A percentile compares a stretch with the other conserved stretches of the same genome.
phyloP scores from a whole-genome alignment of 2,329 filamentous ascomycete genomes.

The Xylaria sp. region DNA sequence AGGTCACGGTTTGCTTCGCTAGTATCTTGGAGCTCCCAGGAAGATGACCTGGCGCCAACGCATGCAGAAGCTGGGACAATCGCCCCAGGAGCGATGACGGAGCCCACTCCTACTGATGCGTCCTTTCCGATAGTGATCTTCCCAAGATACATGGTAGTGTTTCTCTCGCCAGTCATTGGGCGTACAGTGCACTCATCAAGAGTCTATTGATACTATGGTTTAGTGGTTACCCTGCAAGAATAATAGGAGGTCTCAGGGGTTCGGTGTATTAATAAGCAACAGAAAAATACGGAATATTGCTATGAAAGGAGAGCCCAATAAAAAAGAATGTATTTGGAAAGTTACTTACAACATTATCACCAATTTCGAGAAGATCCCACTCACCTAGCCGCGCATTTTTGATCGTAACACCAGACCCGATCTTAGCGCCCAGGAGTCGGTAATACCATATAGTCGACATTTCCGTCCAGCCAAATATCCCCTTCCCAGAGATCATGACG shows the following conservation, averaged over 20 bases:
- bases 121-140: conserved; percentile 61
- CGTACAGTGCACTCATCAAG: conserved; percentile 61
- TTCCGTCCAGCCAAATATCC: conserved; percentile 56
- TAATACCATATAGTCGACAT: conserved; percentile 57
- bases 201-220: conserved; percentile 34
- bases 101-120: conserved; percentile 58
- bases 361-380: conserved; percentile 66
- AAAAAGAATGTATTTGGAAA: background rate
- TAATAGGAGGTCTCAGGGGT: background rate
- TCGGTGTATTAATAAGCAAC: background rate
- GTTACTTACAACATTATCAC: conserved; percentile 53
- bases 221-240: background rate
- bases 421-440: conserved; percentile 62
- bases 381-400: conserved; percentile 60
- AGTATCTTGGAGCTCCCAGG: conserved; percentile 63
- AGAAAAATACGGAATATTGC: too few species aligned
- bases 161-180: conserved; percentile 65
- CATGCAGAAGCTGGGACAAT: conserved; percentile 59
- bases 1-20: conserved; percentile 60
- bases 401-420: conserved; percentile 63
- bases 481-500: conserved; percentile 59
- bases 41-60: conserved; percentile 67
- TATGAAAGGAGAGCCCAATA: background rate
- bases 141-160: conserved; percentile 67
- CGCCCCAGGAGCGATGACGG: conserved; percentile 62